Conservation (phyloP, 208 protist species). For the Trypanosoma vivax region DNA sequence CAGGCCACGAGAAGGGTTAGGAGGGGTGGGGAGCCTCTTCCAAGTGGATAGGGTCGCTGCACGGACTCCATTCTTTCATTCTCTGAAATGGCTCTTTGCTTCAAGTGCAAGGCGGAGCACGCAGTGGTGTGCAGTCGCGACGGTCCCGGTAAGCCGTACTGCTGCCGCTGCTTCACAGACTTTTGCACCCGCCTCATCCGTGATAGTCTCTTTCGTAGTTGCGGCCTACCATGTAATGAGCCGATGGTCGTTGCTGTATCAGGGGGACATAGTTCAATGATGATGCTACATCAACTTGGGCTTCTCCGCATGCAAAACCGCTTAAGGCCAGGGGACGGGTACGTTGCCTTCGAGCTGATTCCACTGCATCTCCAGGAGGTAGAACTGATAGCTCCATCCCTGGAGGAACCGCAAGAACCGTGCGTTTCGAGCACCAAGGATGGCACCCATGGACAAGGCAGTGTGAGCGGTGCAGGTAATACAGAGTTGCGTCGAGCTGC, state of each 20-base stretch:
- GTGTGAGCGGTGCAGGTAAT: neutral
- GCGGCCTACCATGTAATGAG: constrained; percentile 41
- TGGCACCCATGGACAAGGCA: neutral
- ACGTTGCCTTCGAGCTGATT: constrained; percentile 28
- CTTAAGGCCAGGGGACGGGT: constrained; percentile 10
- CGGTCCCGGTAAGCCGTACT: constrained; percentile 62
- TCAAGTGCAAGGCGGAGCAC: constrained; percentile 57
- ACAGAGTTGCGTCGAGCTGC: constrained; percentile 4
- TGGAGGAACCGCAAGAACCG: neutral
- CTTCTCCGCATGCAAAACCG: constrained; percentile 33
- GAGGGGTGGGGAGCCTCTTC: neutral
- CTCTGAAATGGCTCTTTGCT: constrained; percentile 31
- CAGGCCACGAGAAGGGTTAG: neutral
- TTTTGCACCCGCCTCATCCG: constrained; percentile 50
- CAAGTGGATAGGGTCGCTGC: neutral
- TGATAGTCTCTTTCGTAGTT: constrained; percentile 52
- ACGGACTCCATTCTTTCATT: too few relatives aligned
- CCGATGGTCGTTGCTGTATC: constrained; percentile 69
- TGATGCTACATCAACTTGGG: constrained; percentile 59
- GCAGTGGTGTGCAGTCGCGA: constrained; percentile 58
- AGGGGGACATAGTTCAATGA: constrained; percentile 59
- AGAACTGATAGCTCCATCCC: constrained; percentile 42
- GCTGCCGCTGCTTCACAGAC: constrained; percentile 51
- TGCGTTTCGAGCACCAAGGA: neutral
- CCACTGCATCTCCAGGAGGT: constrained; percentile 69